Percentiles rank a stretch among this genome's conserved stretches.
Evolutionary conservation across 2,329 filamentous ascomycete species (phyloP).

Genomic region (Neofusicoccum kwambonambiense): DNA sequence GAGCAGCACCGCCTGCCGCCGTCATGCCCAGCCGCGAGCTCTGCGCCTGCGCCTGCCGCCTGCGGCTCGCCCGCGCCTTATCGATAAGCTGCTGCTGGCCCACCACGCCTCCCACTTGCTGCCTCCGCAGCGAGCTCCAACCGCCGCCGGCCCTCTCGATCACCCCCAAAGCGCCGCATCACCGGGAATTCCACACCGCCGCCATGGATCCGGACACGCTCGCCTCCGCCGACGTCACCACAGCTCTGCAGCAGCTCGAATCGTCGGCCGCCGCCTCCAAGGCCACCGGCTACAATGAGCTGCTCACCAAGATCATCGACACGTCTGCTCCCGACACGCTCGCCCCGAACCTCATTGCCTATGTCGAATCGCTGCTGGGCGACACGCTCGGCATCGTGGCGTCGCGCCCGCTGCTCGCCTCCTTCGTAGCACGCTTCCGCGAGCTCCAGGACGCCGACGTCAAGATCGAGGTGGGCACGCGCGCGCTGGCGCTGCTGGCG

Average conservation of each 20-base stretch:
- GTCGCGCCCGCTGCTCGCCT: slow-evolving; percentile 66
- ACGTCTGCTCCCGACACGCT: slow-evolving; percentile 47
- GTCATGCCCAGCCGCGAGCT: slow-evolving; percentile 23
- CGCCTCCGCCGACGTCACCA: slow-evolving; percentile 51
- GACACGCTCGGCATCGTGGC: slow-evolving; percentile 74
- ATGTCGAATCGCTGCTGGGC: slow-evolving; percentile 65
- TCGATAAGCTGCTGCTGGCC: neutral
- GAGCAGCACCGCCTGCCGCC: neutral
- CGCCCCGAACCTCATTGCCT: slow-evolving; percentile 63
- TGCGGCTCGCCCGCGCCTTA: neutral
- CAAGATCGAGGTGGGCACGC: slow-evolving; percentile 73
- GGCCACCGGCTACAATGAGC: slow-evolving; percentile 55
- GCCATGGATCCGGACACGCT: slow-evolving; percentile 33
- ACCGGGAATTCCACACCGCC: slow-evolving; percentile 16
- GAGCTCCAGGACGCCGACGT: slow-evolving; percentile 61
- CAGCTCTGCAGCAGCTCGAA: slow-evolving; percentile 52
- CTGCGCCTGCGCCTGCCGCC: neutral
- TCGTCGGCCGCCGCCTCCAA: slow-evolving; percentile 50
- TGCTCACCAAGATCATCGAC: slow-evolving; percentile 57
- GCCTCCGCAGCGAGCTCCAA: neutral
- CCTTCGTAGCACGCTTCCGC: slow-evolving; percentile 64
- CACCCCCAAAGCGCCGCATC: neutral
- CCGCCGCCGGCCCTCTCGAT: neutral
- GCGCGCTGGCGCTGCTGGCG: slow-evolving; percentile 67
- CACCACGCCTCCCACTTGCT: neutral